phyloP scores from a whole-genome alignment of 306 rosid species.

The Prunus mongolica region DNA sequence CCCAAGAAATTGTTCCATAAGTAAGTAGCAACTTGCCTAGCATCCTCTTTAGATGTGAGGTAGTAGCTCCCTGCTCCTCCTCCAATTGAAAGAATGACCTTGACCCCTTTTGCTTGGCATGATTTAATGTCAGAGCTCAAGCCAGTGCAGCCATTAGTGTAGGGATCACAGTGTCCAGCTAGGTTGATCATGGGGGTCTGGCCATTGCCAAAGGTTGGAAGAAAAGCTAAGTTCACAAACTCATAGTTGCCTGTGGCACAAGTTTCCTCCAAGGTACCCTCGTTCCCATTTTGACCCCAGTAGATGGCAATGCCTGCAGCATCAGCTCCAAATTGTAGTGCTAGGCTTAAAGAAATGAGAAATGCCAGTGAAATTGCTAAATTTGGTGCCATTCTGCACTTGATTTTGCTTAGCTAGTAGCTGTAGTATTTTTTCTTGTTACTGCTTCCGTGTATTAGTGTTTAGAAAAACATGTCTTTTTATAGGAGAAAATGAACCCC shows the following conservation, averaged over 20 bases:
- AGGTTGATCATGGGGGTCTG: constrained; percentile 41
- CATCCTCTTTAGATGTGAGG: constrained; percentile 43
- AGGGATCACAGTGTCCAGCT: constrained; percentile 49
- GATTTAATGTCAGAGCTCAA: constrained; percentile 41
- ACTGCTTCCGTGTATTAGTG: constrained; percentile 4
- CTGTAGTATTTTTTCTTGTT: background rate
- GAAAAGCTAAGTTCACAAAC: constrained; percentile 40
- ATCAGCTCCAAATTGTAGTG: constrained; percentile 4
- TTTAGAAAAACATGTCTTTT: background rate
- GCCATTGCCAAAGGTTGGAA: constrained; percentile 46
- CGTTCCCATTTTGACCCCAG: constrained; percentile 54
- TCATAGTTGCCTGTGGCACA: constrained; percentile 51
- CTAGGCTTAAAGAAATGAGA: constrained; percentile 10
- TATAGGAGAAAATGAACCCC: constrained; percentile 8
- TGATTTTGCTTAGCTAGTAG: background rate
- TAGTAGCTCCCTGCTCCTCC: constrained; percentile 53
- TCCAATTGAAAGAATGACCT: constrained; percentile 54
- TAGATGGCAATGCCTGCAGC: constrained; percentile 37
- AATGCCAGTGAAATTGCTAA: constrained; percentile 12
- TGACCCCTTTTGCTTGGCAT: constrained; percentile 42
- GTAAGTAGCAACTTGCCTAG: constrained; percentile 41
- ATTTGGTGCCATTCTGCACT: constrained; percentile 25
- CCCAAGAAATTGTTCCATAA: constrained; percentile 65
- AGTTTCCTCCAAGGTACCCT: constrained; percentile 43
- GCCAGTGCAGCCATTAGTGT: constrained; percentile 30